phyloP scores from a whole-genome alignment of 2,329 filamentous ascomycete species.

The Talaromyces islandicus region DNA sequence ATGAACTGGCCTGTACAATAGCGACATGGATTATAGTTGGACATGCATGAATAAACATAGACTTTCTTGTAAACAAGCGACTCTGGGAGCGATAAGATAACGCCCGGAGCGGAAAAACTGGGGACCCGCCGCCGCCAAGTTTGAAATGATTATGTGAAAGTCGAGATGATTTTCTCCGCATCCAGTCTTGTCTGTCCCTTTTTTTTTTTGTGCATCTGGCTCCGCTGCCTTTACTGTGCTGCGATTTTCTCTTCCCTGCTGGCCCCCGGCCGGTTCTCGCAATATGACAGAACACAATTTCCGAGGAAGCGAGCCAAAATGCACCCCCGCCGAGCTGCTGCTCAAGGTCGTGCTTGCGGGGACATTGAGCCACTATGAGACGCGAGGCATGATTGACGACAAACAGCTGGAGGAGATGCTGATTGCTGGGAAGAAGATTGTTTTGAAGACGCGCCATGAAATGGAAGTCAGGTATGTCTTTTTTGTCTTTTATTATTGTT shows the following conservation, averaged over 20 bases:
- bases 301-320: constrained; percentile 22
- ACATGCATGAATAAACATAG: not conserved
- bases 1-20: constrained; percentile 15
- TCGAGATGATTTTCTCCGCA: constrained; percentile 8
- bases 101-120: constrained; percentile 13
- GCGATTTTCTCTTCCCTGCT: not conserved
- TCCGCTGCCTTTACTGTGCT: not conserved
- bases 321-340: constrained; percentile 42
- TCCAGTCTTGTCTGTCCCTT: not conserved
- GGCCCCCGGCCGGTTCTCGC: constrained; percentile 2
- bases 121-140: not conserved
- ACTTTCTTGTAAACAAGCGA: not conserved
- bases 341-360: constrained; percentile 43
- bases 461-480: constrained; percentile 45
- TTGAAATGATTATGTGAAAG: not conserved
- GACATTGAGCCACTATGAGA: constrained; percentile 54
- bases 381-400: constrained; percentile 54
- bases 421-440: constrained; percentile 54
- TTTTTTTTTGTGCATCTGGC: not conserved
- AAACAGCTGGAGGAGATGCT: constrained; percentile 53
- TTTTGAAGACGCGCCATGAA: constrained; percentile 53
- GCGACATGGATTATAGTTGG: not conserved
- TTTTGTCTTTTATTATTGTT: not conserved
- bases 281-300: constrained; percentile 25
- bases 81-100: constrained; percentile 14